Conservation (phyloP, 768 basidiomycete genomes). For the Wakefieldia striispora region DNA sequence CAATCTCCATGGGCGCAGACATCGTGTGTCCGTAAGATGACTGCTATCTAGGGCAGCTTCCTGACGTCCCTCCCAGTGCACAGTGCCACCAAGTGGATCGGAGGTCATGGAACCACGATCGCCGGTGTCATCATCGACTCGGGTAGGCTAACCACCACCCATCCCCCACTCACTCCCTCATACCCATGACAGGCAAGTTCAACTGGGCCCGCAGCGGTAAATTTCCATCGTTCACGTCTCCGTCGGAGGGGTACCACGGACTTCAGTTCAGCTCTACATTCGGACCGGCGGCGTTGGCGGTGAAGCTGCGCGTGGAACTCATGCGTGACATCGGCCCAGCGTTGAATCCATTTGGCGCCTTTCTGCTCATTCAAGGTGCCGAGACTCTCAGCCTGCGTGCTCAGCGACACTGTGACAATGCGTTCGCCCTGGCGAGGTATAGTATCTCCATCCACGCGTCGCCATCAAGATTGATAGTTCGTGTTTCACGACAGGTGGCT, state of each 20-base stretch:
- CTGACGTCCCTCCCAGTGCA: slow-evolving; percentile 43
- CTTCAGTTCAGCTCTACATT: slow-evolving; percentile 65
- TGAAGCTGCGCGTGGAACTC: slow-evolving; percentile 61
- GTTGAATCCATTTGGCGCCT: slow-evolving; percentile 70
- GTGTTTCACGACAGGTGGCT: slow-evolving; percentile 8
- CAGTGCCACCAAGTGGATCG: slow-evolving; percentile 85
- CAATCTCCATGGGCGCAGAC: slow-evolving; percentile 74
- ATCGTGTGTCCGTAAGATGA: slow-evolving; percentile 51
- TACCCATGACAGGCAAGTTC: slow-evolving; percentile 40
- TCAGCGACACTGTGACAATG: slow-evolving; percentile 70
- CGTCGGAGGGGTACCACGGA: slow-evolving; percentile 76
- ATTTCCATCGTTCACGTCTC: slow-evolving; percentile 74
- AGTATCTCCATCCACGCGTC: not conserved
- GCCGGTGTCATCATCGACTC: slow-evolving; percentile 73
- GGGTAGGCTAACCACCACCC: slow-evolving; percentile 34
- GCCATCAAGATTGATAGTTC: not conserved
- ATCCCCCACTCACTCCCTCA: not conserved
- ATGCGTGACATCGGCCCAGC: slow-evolving; percentile 66
- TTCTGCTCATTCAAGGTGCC: slow-evolving; percentile 74
- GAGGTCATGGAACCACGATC: slow-evolving; percentile 78
- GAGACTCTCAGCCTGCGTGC: slow-evolving; percentile 74
- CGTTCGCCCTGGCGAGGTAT: slow-evolving; percentile 60
- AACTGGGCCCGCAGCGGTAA: slow-evolving; percentile 67
- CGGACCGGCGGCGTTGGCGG: slow-evolving; percentile 58
- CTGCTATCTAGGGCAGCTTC: no score